Evolutionary conservation across 176 grass and related monocot species (phyloP).

Genomic region (Poa annua): DNA sequence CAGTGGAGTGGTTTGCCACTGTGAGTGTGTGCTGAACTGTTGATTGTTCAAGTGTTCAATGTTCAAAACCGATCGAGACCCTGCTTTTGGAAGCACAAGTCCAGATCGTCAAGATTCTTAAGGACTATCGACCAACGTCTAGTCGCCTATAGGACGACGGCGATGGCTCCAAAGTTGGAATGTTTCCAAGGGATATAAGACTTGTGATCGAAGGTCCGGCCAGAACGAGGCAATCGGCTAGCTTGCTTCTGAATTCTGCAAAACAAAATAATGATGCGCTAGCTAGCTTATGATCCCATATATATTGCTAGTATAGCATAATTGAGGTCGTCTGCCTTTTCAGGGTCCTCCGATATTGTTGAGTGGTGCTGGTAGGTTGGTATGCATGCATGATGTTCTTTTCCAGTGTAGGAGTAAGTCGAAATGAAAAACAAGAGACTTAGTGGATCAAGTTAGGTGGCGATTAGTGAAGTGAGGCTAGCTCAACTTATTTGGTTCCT

Average conservation of each 20-base stretch:
- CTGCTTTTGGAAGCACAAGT: background rate
- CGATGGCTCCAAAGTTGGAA: background rate
- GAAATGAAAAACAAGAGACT: slow-evolving; percentile 1
- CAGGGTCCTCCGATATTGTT: background rate
- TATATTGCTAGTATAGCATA: background rate
- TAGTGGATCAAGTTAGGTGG: slow-evolving; percentile 34
- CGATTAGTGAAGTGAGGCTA: too few relatives aligned
- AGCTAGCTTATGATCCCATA: slow-evolving; percentile 30
- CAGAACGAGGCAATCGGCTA: background rate
- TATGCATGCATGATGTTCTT: background rate
- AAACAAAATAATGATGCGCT: background rate
- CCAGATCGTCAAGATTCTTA: background rate
- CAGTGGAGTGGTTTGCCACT: background rate
- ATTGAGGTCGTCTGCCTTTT: background rate
- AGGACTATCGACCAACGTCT: background rate
- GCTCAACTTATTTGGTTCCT: too few relatives aligned
- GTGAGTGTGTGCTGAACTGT: background rate
- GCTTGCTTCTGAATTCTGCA: background rate
- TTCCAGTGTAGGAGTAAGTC: background rate
- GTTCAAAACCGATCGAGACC: slow-evolving; percentile 3
- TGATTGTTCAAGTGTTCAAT: background rate
- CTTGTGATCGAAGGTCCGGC: background rate
- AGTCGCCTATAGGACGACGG: background rate
- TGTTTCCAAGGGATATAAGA: too few relatives aligned
- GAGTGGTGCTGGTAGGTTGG: background rate